Base-by-base conservation (phyloP, 192 early-diverging fungal genomes). In the Kickxella alabastrina region DNA sequence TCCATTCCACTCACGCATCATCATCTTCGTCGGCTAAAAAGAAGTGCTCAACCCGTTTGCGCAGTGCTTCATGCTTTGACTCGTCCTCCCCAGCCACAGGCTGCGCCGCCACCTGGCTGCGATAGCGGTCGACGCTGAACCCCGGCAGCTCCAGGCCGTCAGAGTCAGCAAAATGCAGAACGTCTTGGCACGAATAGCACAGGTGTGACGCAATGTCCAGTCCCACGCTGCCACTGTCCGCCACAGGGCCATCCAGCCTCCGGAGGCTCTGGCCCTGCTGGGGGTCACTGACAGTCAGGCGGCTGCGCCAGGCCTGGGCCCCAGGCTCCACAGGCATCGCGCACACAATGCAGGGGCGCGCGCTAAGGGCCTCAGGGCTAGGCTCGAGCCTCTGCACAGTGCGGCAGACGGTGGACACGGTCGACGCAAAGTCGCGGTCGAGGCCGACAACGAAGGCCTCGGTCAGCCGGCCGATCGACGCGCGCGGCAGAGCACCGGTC, bases 391-490 rank as follows among this genome's bases (percentile, higher is more conserved):
- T 93, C 24, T 79, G 75, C 25, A 84, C 87, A 0, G 93, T 96
- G 29, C 90, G 77, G 24, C 83, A 80, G 9, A 96, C 83, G 1
- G 92, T 96, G 23, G 82, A 82, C 4, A 87, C 88, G 2, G 91
- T 93, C 7, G 91, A 89, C 2, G 88, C 83, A 59, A 91, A 96
- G 43, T 87, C 88, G 7, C 74, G 74, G 41, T 92, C 87, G 13
- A 96, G 76, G 2, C 81, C 83, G 0, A 82, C 75, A 32, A 96
- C 84, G 56, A 96, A 93, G 2, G 74, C 32, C 45, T 77, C 74
- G 2, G 74, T 40, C 8, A 77, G 48, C 18, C 67, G 67, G 52
- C 47, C 68, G 25, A 77, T 77, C 2, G 74, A 77, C 4, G 62
- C 67, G 10, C 80, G 80, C 3, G 59, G 35, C 0, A 80, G 76